Evolutionary conservation across 345 rosid genomes (phyloP), one percentile per base, ranked within the genome.

Genomic region (Rhizophora mangle): DNA sequence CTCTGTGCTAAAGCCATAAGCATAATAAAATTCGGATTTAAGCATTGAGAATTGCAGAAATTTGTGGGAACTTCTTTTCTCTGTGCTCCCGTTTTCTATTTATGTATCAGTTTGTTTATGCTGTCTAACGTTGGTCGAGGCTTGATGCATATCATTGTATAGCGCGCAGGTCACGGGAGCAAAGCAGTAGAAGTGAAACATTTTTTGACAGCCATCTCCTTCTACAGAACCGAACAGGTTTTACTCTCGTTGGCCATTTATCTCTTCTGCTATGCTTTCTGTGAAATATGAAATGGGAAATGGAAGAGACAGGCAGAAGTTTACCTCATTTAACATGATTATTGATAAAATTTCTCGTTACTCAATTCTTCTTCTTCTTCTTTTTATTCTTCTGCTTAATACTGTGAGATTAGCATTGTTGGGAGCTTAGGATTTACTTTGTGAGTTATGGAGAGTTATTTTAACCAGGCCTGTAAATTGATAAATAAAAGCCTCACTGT

Each of bases 141-240:
- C 32, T 62, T 62, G 31, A 69, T 13, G 52, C 6, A 60, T 66
- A 51, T 60, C 11, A 22, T 66, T 65, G 6, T 60, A 13, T 54
- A 68, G 77, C 10, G 77, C 64, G 77, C 55, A 62, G 77, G 77
- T 29, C 72, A 34, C 30, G 72, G 67, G 52, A 74, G 72, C 22
- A 62, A 62, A 68, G 77, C 72, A 61, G 77, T 68, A 4, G 77
- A 74, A 55, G 77, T 62, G 72, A 74, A 74, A 55, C 67, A 37
- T 15, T 74, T 67, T 74, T 74, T 68, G 72, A 74, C 52, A 67
- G 77, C 57, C 77, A 74, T 72, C 63, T 72, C 77, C 21, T 74
- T 74, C 68, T 74, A 74, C 72, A 67, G 77, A 74, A 74, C 67
- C 62, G 72, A 74, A 55, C 68, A 74, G 77, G 77, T 68, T 61